A percentile compares a stretch with the other conserved stretches of the same genome.
phyloP scores from a whole-genome alignment of 2,329 filamentous ascomycete species.

The Paracorniculantispora psalliotae region DNA sequence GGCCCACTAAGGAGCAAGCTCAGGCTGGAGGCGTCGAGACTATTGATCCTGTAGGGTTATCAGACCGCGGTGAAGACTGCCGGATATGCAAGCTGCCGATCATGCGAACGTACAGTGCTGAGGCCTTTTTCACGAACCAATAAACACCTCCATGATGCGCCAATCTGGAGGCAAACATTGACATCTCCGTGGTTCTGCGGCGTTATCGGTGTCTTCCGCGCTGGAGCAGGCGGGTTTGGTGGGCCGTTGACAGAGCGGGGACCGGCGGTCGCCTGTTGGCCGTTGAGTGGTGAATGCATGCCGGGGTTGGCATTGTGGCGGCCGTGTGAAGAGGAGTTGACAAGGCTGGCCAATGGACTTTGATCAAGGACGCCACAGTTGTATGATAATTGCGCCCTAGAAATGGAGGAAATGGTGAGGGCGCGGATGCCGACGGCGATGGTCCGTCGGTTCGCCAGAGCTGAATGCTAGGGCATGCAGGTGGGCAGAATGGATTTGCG shows the following conservation, averaged over 20 bases:
- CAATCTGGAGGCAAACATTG: neutral
- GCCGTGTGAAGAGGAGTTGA: neutral
- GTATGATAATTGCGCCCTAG: neutral
- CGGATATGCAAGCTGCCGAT: neutral
- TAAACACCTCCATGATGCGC: neutral
- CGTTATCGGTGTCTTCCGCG: conserved; percentile 6
- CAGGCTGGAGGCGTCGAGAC: neutral
- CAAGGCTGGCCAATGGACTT: neutral
- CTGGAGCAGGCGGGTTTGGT: neutral
- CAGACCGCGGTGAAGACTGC: too few species aligned
- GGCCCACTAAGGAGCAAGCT: neutral
- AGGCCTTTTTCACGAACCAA: neutral
- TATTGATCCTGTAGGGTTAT: neutral
- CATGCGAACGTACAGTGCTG: neutral
- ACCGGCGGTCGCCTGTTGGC: conserved; percentile 2
- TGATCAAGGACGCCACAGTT: neutral
- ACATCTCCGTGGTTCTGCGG: conserved; percentile 1
- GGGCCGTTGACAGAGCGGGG: neutral
- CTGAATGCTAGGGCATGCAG: neutral
- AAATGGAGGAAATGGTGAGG: neutral
- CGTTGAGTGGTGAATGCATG: neutral
- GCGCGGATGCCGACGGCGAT: neutral
- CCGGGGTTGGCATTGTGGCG: neutral
- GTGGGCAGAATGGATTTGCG: neutral
- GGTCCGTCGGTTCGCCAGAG: neutral